Evolutionary conservation across 495 filamentous ascomycete genomes (phyloP), one percentile per base, ranked within the genome.

Genomic region (Darksidea phi): DNA sequence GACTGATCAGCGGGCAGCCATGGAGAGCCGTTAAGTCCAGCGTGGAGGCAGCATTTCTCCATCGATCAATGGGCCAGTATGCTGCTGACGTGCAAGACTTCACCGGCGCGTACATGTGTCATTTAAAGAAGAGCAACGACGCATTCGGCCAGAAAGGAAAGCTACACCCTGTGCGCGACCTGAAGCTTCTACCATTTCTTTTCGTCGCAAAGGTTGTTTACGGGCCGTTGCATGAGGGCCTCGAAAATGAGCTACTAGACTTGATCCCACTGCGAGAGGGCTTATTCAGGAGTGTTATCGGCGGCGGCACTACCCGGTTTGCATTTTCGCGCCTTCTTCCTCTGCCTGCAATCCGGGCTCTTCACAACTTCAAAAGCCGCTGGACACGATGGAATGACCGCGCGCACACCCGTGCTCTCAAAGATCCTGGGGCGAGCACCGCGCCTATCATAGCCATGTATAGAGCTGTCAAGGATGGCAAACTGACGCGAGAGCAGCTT

Each of bases 1-100:
- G 75, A 2, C 46, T 79, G 8, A 58, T 78, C 42, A 77, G 65
- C 50, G 56, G 64, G 0, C 15, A 51, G 6, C 17, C 62, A 13
- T 77, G 72, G 69, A 46, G 48, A 32, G 15, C 11, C 15, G 0
- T 50, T 15, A 6, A 12, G 8, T 8, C 7, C 7, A 15, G 7
- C 36, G 15, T 15, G 15, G 36, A 38, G 36, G 8, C 36, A 38
- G 36, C 36, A 15, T 38, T 38, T 15, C 36, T 38, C 8, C 36
- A 15, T 38, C 36, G 8, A 38, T 7, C 36, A 15, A 38, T 7
- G 8, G 15, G 7, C 8, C 7, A 7, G 36, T 38, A 38, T 38
- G 36, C 15, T 15, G 7, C 36, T 15, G 15, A 38, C 36, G 7
- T 38, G 8, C 7, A 15, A 15, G 7, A 7, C 8, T 15, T 7